Evolutionary conservation across 352 stramenopile species (phyloP), one percentile per base, ranked within the genome.

Genomic region (Phytophthora citrophthora): DNA sequence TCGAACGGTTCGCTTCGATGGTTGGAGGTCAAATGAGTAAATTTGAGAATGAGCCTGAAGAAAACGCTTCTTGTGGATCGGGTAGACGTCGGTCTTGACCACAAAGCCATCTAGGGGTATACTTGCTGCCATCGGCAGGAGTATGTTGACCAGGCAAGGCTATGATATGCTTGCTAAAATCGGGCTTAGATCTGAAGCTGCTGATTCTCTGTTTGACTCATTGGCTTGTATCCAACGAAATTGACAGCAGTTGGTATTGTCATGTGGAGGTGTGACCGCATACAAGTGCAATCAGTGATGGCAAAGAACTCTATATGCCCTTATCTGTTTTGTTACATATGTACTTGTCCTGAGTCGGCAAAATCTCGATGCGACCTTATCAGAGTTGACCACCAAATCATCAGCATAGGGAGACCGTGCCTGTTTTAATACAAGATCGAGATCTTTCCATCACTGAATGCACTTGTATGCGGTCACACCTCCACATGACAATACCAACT

Each of bases 11-110:
- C n/a, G 36, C 34, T 32, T 38, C 50, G 36, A 57, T 38, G 26
- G 50, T 26, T 39, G 50, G 34, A 36, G 15, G 16, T 41, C 47
- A 40, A 53, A 16, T 29, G 47, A 36, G 50, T 36, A n/a, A n/a
- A 47, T 56, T 56, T 34, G 50, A 47, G 36, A 57, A 57, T 57
- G 50, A 54, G 43, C 10, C 29, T 50, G 43, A 23, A 12, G 43
- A 50, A 50, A 13, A 27, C 43, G 23, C 4, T 24, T 13, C 23
- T 32, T 15, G 43, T 26, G n/a, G 31, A 55, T 73, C 36, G 56
- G 68, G 15, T 68, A 16, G 4, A 41, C 12, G 34, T 20, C 11
- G 34, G 34, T 41, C 34, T 4, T 16, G 34, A 16, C 15, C 34
- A 41, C 13, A 41, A 4, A 16, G 12, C 1, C 13, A 11, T 3